A percentile compares a stretch with the other conserved stretches of the same genome.
Evolutionary conservation across 148 eudicot species (phyloP).

Genomic region (Vaccinium macrocarpon): DNA sequence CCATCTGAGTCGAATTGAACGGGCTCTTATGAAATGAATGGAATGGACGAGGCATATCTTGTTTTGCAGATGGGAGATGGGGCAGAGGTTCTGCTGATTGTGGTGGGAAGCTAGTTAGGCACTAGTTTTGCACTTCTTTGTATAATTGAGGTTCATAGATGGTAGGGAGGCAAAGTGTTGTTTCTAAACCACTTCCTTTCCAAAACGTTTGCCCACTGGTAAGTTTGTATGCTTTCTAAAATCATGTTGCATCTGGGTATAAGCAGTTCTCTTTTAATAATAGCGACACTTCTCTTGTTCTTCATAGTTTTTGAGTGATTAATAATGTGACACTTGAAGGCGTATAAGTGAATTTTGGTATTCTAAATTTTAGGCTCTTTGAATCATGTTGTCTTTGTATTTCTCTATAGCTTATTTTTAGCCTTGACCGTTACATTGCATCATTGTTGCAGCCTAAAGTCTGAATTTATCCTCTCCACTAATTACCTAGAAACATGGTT

Average conservation of each 20-base stretch:
- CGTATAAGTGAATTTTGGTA: background rate
- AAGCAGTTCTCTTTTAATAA: no score
- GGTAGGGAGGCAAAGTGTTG: background rate
- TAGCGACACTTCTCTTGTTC: background rate
- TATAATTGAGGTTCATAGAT: background rate
- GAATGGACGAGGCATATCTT: background rate
- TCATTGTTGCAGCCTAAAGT: background rate
- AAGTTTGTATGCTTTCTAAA: no score
- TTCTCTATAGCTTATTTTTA: background rate
- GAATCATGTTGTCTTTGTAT: background rate
- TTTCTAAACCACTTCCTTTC: background rate
- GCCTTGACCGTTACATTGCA: background rate
- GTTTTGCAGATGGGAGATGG: background rate
- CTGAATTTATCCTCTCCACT: background rate
- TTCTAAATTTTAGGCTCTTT: background rate
- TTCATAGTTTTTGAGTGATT: background rate
- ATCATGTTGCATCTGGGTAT: no score
- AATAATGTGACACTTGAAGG: background rate
- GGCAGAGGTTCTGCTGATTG: background rate
- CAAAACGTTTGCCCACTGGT: no score
- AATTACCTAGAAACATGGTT: background rate
- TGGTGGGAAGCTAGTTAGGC: background rate
- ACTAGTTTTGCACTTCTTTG: background rate
- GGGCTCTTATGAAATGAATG: background rate
- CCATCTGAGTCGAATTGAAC: background rate